Base-by-base conservation (phyloP, 2,329 filamentous ascomycete genomes). In the Acephala macrosclerotiorum region DNA sequence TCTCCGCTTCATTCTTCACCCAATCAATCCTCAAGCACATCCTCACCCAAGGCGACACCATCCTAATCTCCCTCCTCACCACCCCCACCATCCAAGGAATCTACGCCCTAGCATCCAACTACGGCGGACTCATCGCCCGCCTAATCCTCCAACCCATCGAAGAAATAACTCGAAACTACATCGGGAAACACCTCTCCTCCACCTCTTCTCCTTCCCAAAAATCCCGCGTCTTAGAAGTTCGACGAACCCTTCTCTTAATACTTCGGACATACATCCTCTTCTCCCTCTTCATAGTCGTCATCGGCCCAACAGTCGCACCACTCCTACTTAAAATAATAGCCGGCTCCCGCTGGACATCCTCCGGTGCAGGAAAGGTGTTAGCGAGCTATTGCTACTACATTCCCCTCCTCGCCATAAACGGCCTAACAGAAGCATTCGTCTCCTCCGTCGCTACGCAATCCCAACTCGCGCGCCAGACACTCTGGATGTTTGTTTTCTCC, bases 71-170 rank as follows among this genome's bases (percentile, higher is more conserved):
- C 18, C 80, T 89, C 14, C 84, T 98, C 64, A 90, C 94, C 7
- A 89, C 89, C 0, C 86, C 96, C 1, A 83, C 88, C 49, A 91
- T 94, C 4, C 96, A 98, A 80, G 96, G 96, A 16, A 89, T 93
- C 40, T 99, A 98, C 75, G 93, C 94, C 0, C 85, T 99, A 5
- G 96, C 95, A 60, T 94, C 94, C 73, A 99, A 98, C 78, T 99
- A 96, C 77, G 96, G 96, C 25, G 92, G 94, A 2, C 86, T 99
- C 0, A 81, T 97, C 33, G 96, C 96, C 0, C 88, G 96, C 2
- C 87, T 98, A 69, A 81, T 99, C 59, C 95, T 99, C 77, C 96
- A 98, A 75, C 96, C 96, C 8, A 88, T 99, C 66, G 96, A 99
- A 78, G 96, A 99, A 79, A 95, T 91, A 77, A 94, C 91, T 69